Evolutionary conservation across 257 asterid species (phyloP).

Genomic region (Solanum peruvianum): DNA sequence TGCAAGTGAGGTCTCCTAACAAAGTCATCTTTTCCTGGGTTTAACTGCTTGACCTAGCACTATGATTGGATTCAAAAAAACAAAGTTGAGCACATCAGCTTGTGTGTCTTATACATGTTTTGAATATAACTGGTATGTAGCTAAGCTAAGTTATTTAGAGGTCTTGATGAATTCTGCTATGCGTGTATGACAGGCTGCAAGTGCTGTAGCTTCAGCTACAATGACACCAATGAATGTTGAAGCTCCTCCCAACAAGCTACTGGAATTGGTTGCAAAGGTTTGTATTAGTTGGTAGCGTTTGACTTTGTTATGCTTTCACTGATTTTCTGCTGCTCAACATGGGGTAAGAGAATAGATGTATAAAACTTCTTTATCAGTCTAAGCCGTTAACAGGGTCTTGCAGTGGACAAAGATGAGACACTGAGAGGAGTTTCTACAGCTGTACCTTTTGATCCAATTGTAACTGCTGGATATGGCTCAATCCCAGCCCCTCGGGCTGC

Average conservation of each 20-base stretch:
- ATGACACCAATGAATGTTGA: constrained; percentile 75
- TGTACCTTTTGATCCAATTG: constrained; percentile 32
- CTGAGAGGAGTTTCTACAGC: constrained; percentile 44
- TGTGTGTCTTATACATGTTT: not conserved
- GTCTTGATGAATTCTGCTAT: not conserved
- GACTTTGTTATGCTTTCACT: not conserved
- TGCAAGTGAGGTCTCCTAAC: not conserved
- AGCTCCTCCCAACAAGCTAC: constrained; percentile 69
- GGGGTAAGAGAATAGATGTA: not conserved
- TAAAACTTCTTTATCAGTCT: constrained; percentile 12
- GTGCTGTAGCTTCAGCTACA: constrained; percentile 78
- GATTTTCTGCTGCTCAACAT: not conserved
- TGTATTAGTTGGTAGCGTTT: constrained; percentile 10
- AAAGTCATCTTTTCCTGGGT: not conserved
- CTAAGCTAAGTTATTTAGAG: not conserved
- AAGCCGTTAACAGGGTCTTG: constrained; percentile 74
- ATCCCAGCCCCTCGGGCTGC: constrained; percentile 48
- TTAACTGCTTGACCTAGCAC: not conserved
- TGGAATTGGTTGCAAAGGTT: constrained; percentile 79
- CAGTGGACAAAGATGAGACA: constrained; percentile 69
- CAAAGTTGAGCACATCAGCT: not conserved
- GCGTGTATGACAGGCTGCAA: constrained; percentile 49
- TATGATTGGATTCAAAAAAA: not conserved
- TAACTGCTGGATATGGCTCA: constrained; percentile 57
- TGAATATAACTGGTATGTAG: not conserved